These are phyloP conservation scores for Botryotinia globosa DNA, from an alignment of 2,329 filamentous ascomycete genomes.

Conservation along the genomic window DNA sequence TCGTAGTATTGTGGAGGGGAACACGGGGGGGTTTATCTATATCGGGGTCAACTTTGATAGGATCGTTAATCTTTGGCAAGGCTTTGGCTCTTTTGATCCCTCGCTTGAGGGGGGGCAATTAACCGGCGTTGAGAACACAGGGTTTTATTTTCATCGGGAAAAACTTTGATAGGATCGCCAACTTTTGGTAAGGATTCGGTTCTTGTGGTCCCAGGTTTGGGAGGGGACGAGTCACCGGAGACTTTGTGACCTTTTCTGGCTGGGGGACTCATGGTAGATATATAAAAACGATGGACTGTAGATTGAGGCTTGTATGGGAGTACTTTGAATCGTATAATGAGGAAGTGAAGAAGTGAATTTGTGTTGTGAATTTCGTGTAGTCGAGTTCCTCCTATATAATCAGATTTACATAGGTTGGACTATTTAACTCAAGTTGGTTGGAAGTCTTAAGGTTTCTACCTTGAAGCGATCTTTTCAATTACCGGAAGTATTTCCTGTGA, in stretches of 20 bases:
- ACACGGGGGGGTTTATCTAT: neutral
- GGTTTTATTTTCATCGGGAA: too few species aligned
- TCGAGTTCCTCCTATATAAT: neutral
- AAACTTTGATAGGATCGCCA: too few species aligned
- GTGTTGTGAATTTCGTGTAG: neutral
- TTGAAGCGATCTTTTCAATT: neutral
- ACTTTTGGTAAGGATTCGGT: too few species aligned
- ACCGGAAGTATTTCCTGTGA: neutral
- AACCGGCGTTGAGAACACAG: too few species aligned
- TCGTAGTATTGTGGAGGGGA: neutral
- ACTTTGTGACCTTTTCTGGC: too few species aligned
- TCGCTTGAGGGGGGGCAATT: too few species aligned
- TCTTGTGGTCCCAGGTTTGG: too few species aligned
- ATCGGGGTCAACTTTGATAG: rapidly evolving
- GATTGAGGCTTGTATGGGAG: neutral
- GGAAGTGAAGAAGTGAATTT: neutral
- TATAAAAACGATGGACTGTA: neutral
- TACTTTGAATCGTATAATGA: neutral
- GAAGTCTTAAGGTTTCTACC: neutral
- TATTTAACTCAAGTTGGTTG: neutral
- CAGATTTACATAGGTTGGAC: neutral
- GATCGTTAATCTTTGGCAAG: neutral
- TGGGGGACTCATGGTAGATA: neutral
- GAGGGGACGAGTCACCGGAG: too few species aligned
- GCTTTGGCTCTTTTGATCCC: neutral